phyloP scores from a whole-genome alignment of 257 asterid genomes.

The Rubia yunnanensis region DNA sequence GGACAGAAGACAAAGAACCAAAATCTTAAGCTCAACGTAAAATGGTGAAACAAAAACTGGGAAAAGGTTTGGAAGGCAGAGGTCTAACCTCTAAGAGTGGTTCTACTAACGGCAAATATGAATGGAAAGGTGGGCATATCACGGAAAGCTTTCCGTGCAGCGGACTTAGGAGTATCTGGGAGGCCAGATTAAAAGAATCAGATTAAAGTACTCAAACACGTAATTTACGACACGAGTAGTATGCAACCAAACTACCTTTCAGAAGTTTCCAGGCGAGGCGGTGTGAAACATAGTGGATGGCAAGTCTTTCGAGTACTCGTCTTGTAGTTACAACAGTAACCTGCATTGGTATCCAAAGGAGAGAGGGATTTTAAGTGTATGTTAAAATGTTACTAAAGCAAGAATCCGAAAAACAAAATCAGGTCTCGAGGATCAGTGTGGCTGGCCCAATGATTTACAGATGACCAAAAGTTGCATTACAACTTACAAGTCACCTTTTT shows the following conservation, averaged over 20 bases:
- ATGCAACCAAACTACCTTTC: slow-evolving; percentile 44
- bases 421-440: too few species aligned
- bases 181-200: slow-evolving; percentile 5
- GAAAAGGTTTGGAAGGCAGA: background rate
- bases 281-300: slow-evolving; percentile 72
- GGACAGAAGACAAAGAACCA: slow-evolving; percentile 11
- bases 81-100: slow-evolving; percentile 75
- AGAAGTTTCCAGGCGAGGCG: slow-evolving; percentile 96
- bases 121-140: slow-evolving; percentile 47
- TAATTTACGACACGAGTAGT: too few species aligned
- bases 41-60: background rate
- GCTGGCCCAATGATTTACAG: too few species aligned
- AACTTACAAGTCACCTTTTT: too few species aligned
- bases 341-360: slow-evolving; percentile 26
- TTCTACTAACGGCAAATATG: slow-evolving; percentile 47
- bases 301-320: slow-evolving; percentile 73
- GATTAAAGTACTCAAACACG: background rate
- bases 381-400: background rate
- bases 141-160: slow-evolving; percentile 77
- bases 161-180: slow-evolving; percentile 83
- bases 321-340: slow-evolving; percentile 72
- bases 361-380: background rate
- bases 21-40: slow-evolving; percentile 9
- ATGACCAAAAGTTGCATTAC: too few species aligned
- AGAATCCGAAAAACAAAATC: background rate